Evolutionary conservation across 2,329 filamentous ascomycete species (phyloP).

Genomic region (Alternaria conjuncta): DNA sequence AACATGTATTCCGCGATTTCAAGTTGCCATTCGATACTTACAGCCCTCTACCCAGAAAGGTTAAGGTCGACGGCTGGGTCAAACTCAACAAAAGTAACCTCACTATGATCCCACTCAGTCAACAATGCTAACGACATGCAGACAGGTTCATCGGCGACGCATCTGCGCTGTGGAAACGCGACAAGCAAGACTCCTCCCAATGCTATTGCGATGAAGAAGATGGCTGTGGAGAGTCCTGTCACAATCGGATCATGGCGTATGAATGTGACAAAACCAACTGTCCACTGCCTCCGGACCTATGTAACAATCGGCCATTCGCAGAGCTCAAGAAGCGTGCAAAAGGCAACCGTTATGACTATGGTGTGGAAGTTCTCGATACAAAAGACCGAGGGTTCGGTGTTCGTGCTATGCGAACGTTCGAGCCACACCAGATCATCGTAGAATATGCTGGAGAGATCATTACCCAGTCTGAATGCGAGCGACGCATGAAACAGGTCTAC

Average conservation of each 20-base stretch:
- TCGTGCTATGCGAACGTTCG: conserved; percentile 85
- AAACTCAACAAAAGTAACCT: conserved; percentile 86
- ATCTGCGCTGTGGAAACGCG: conserved; percentile 79
- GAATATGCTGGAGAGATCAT: conserved; percentile 99
- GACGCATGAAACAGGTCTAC: conserved; percentile 91
- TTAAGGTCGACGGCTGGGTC: conserved; percentile 91
- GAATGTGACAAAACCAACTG: conserved; percentile 94
- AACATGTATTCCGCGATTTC: conserved; percentile 69
- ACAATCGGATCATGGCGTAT: conserved; percentile 96
- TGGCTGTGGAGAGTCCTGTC: conserved; percentile 87
- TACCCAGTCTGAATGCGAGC: conserved; percentile 90
- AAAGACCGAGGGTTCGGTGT: conserved; percentile 88
- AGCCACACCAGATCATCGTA: conserved; percentile 92
- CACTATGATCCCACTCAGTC: conserved; percentile 1
- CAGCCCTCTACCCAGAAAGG: conserved; percentile 82
- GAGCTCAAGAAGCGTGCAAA: conserved; percentile 70
- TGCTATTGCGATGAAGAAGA: conserved; percentile 65
- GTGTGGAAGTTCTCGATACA: conserved; percentile 95
- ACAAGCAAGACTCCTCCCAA: conserved; percentile 74
- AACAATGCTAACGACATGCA: conserved; percentile 47
- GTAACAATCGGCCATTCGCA: conserved; percentile 87
- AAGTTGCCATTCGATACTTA: conserved; percentile 90
- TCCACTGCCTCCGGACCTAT: conserved; percentile 73
- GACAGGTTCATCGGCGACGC: conserved; percentile 92
- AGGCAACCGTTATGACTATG: conserved; percentile 86